Percentiles rank a stretch among this genome's conserved stretches.
These are phyloP conservation scores for Ceratobasidium theobromae DNA, from an alignment of 1,284 basidiomycete species.

Conservation along the genomic window DNA sequence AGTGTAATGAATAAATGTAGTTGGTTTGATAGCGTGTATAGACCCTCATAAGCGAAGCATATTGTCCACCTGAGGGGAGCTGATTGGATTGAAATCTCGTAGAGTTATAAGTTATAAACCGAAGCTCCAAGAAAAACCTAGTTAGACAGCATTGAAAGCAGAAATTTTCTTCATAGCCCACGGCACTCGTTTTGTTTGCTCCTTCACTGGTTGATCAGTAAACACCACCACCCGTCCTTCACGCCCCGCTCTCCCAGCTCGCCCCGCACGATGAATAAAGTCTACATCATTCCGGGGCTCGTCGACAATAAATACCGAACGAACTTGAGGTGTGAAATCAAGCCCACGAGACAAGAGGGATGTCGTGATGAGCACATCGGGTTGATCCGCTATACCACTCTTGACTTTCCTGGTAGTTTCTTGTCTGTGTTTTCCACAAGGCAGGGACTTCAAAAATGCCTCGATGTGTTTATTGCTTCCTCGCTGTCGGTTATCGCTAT, in stretches of 20 bases:
- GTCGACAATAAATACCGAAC: slow-evolving; percentile 81
- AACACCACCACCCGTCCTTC: slow-evolving; percentile 68
- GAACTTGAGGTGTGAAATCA: slow-evolving; percentile 76
- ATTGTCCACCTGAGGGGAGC: too few species aligned
- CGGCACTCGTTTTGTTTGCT: not conserved
- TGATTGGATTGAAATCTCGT: too few species aligned
- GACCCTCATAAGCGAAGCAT: too few species aligned
- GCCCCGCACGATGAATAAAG: slow-evolving; percentile 85
- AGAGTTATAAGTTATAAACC: not conserved
- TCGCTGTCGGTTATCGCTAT: slow-evolving; percentile 55
- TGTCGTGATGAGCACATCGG: slow-evolving; percentile 81
- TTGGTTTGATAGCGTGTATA: too few species aligned
- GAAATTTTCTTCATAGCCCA: slow-evolving; percentile 3
- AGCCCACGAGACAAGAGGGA: slow-evolving; percentile 88
- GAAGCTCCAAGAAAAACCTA: not conserved
- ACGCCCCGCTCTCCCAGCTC: slow-evolving; percentile 61
- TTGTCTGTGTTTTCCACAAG: slow-evolving; percentile 20
- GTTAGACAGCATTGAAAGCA: slow-evolving; percentile 16
- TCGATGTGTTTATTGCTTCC: slow-evolving; percentile 75
- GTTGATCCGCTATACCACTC: slow-evolving; percentile 39
- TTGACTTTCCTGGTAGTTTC: not conserved
- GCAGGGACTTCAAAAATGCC: slow-evolving; percentile 57
- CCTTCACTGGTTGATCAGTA: not conserved
- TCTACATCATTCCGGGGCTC: slow-evolving; percentile 84
- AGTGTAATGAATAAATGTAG: too few species aligned